A percentile compares a stretch with the other conserved stretches of the same genome.
phyloP scores from a whole-genome alignment of 2,329 filamentous ascomycete species.

The Trichoderma semiorbis region DNA sequence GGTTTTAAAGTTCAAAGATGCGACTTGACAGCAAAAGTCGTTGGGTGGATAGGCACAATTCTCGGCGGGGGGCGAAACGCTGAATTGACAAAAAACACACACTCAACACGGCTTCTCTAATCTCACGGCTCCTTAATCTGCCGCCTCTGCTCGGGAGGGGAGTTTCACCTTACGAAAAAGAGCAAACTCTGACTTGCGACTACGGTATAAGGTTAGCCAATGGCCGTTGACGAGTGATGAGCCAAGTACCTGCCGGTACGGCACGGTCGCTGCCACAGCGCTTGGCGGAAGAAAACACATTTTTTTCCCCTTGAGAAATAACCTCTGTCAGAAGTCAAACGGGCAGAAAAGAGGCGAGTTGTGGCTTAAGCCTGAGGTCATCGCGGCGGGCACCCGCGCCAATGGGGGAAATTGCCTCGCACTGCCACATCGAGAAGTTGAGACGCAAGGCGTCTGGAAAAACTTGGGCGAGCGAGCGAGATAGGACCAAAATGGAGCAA shows the following conservation, averaged over 20 bases:
- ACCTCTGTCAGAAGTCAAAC: slow-evolving; percentile 9
- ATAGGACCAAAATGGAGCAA: neutral
- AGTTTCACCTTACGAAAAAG: neutral
- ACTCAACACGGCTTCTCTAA: too few species aligned
- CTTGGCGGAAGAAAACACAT: neutral
- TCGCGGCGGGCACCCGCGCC: neutral
- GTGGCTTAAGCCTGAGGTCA: neutral
- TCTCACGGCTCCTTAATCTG: neutral
- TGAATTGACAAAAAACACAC: too few species aligned
- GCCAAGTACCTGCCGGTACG: neutral
- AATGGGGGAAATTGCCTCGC: neutral
- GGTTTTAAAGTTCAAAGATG: neutral
- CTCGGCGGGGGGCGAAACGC: neutral
- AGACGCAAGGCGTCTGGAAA: neutral
- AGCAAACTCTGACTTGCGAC: neutral
- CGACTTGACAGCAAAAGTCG: neutral
- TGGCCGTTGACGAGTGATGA: neutral
- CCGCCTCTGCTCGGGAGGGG: neutral
- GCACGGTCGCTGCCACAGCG: neutral
- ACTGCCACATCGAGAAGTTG: neutral
- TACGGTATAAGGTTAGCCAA: neutral
- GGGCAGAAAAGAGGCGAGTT: neutral
- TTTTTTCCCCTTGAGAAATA: neutral
- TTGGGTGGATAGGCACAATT: neutral
- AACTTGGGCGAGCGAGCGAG: neutral